Conservation (phyloP, 2,329 filamentous ascomycete genomes). For the Scopulariopsis brevicaulis region DNA sequence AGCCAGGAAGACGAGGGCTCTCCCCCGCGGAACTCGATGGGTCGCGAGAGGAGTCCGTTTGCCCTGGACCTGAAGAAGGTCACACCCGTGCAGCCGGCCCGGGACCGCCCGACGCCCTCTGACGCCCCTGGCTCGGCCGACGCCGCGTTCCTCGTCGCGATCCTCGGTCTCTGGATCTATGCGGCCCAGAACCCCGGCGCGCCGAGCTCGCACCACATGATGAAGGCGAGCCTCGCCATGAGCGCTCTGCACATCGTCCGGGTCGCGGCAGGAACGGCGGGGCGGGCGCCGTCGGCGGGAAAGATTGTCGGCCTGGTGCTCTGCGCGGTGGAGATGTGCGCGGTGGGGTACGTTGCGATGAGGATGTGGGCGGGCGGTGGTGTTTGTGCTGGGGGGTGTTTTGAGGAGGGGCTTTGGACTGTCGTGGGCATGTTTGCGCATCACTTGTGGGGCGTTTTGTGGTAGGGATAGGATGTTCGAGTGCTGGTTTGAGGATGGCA, state of each 20-base stretch:
- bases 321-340: not conserved
- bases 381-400: not conserved
- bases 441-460: not conserved
- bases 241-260: not conserved
- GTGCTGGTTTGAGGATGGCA: conserved; percentile 1
- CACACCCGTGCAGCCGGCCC: not conserved
- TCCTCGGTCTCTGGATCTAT: conserved; percentile 1
- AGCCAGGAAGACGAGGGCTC: conserved; percentile 7
- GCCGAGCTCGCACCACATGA: conserved; percentile 1
- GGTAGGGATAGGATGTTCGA: not conserved
- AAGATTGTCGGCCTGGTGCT: not conserved
- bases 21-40: not conserved
- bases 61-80: not conserved
- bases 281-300: not conserved
- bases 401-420: conserved; percentile 1
- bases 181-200: not conserved
- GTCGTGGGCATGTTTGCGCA: conserved; percentile 2
- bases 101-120: not conserved
- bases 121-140: not conserved
- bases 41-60: not conserved
- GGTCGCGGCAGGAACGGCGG: not conserved
- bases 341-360: not conserved
- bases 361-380: not conserved
- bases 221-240: conserved; percentile 3
- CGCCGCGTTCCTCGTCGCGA: conserved; percentile 1